Conservation (phyloP, 352 stramenopile species). For the Globisporangium camurandrum region DNA sequence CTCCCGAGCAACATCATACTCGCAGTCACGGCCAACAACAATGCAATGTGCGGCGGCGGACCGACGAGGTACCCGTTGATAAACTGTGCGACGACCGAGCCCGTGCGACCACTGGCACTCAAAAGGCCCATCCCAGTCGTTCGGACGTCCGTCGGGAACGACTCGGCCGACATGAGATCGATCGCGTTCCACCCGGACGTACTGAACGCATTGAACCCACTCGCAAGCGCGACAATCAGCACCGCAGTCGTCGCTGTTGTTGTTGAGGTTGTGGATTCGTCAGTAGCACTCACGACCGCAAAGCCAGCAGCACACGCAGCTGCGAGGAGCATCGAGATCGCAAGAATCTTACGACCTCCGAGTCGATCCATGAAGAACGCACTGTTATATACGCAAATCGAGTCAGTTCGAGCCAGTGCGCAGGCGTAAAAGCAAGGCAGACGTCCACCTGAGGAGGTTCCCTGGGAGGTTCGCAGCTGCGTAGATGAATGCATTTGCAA, state of each 20-base stretch:
- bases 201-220: conserved; percentile 89
- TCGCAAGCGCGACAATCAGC: conserved; percentile 75
- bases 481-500: conserved; percentile 91
- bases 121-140: conserved; percentile 88
- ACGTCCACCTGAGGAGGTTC: conserved; percentile 81
- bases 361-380: conserved; percentile 60
- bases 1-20: conserved; percentile 77
- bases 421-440: background rate
- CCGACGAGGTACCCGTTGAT: conserved; percentile 82
- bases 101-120: conserved; percentile 69
- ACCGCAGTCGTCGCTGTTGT: conserved; percentile 15
- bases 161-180: conserved; percentile 86
- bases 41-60: conserved; percentile 61
- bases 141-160: conserved; percentile 86
- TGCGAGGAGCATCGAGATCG: conserved; percentile 67
- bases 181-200: conserved; percentile 89
- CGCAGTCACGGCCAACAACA: conserved; percentile 66
- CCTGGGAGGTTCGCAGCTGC: conserved; percentile 86
- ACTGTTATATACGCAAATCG: conserved; percentile 8
- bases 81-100: conserved; percentile 89
- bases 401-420: background rate
- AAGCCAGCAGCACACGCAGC: conserved; percentile 62
- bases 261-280: conserved; percentile 6
- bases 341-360: conserved; percentile 60
- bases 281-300: conserved; percentile 46